A percentile compares a stretch with the other conserved stretches of the same genome.
phyloP scores from a whole-genome alignment of 208 protist species.

The Leishmania mexicana region DNA sequence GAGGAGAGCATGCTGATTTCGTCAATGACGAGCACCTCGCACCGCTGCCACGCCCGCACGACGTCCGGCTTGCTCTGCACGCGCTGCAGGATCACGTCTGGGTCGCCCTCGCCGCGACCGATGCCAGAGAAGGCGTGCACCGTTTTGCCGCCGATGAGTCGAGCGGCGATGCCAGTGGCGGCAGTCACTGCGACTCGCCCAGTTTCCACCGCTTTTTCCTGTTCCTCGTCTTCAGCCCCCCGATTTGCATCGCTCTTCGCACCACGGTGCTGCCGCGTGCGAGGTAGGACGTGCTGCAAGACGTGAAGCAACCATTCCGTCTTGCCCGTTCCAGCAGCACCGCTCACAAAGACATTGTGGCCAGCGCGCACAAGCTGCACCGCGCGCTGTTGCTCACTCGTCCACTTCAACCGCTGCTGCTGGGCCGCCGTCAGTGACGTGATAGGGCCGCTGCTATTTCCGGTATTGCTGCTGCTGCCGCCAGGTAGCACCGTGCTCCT shows the following conservation, averaged over 20 bases:
- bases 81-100: slow-evolving; percentile 29
- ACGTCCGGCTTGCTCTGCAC: slow-evolving; percentile 36
- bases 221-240: not conserved
- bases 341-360: slow-evolving; percentile 76
- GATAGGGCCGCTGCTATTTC: not conserved
- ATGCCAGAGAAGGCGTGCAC: slow-evolving; percentile 77
- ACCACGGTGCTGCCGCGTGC: not conserved
- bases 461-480: not conserved
- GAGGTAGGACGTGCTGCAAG: slow-evolving; percentile 41
- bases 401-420: slow-evolving; percentile 28
- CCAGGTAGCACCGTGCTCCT: not conserved
- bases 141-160: slow-evolving; percentile 71
- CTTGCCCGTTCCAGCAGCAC: slow-evolving; percentile 85
- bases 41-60: slow-evolving; percentile 52
- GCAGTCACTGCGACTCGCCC: slow-evolving; percentile 54
- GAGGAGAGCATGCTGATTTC: slow-evolving; percentile 86
- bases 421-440: not conserved
- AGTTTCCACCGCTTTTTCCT: slow-evolving; percentile 1
- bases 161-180: slow-evolving; percentile 77
- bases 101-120: slow-evolving; percentile 46
- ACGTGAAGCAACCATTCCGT: slow-evolving; percentile 67
- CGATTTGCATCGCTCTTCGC: not conserved
- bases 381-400: slow-evolving; percentile 50
- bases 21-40: slow-evolving; percentile 80
- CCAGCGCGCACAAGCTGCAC: slow-evolving; percentile 45